Conservation (phyloP, 2,329 filamentous ascomycete genomes). For the Kalmusia sp. region DNA sequence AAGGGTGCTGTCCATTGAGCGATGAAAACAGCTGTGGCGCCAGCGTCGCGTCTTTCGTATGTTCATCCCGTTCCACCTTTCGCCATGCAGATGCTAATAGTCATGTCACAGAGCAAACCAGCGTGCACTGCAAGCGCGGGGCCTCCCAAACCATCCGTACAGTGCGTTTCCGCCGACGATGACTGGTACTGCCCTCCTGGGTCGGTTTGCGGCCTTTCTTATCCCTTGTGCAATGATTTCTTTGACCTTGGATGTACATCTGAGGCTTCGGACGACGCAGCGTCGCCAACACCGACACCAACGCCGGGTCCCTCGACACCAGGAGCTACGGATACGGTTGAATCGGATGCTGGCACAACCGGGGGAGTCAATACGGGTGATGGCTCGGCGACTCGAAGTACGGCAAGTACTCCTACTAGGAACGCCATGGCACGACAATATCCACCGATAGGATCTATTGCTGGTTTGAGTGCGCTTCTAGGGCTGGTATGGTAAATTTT, state of each 20-base stretch:
- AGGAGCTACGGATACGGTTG: not conserved
- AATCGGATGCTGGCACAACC: no score
- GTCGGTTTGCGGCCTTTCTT: not conserved
- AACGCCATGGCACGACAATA: not conserved
- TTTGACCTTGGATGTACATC: not conserved
- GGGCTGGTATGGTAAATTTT: not conserved
- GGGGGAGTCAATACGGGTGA: not conserved
- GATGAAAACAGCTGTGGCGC: not conserved
- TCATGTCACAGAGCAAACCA: not conserved
- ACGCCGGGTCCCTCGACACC: not conserved
- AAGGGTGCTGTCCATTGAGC: constrained; percentile 1
- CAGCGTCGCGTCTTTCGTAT: not conserved
- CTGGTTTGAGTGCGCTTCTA: not conserved
- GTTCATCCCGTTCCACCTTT: not conserved
- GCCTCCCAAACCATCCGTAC: not conserved
- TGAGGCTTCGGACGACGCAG: not conserved
- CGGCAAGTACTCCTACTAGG: not conserved
- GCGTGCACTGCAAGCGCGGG: not conserved
- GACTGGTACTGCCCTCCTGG: not conserved
- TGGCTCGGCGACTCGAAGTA: not conserved
- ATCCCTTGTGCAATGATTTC: not conserved
- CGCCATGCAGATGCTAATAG: not conserved
- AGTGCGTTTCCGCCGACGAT: not conserved
- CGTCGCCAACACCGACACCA: not conserved
- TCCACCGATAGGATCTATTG: not conserved